Percentiles rank a stretch among this genome's conserved stretches.
phyloP scores from a whole-genome alignment of 257 asterid species.

The Ajuga chamaepitys region DNA sequence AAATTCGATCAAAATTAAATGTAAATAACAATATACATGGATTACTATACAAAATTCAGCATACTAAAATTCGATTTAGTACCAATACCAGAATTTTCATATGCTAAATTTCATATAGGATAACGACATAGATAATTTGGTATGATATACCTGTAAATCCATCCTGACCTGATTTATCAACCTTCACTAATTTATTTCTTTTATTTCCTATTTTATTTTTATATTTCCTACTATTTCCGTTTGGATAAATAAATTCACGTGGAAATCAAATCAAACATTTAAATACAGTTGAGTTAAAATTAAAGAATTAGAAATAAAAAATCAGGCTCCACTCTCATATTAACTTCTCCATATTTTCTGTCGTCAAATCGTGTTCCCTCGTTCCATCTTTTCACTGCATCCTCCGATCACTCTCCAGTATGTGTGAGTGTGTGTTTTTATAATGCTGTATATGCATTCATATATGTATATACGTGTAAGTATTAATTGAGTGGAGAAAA shows the following conservation, averaged over 20 bases:
- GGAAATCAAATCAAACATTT: conserved; percentile 20
- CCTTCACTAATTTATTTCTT: too few relatives aligned
- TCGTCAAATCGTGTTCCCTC: conserved; percentile 8
- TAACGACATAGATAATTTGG: too few relatives aligned
- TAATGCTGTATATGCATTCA: too few relatives aligned
- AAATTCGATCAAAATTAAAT: too few relatives aligned
- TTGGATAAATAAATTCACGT: conserved; percentile 14
- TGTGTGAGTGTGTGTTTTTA: background rate
- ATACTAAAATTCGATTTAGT: too few relatives aligned
- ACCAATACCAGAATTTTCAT: too few relatives aligned
- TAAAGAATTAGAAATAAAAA: conserved; percentile 10
- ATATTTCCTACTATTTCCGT: background rate
- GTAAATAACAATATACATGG: too few relatives aligned
- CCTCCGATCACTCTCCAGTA: conserved; percentile 61
- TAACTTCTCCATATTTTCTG: conserved; percentile 9
- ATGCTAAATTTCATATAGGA: too few relatives aligned
- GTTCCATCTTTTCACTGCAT: background rate
- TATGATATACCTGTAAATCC: too few relatives aligned
- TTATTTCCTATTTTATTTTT: background rate
- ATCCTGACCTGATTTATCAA: too few relatives aligned
- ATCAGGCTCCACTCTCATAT: conserved; percentile 8
- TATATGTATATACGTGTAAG: background rate
- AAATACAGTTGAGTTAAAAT: conserved; percentile 12
- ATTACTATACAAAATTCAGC: too few relatives aligned
- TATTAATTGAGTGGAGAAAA: conserved; percentile 28